Base-by-base conservation (phyloP, 768 basidiomycete species). In the Lepiota venenata region DNA sequence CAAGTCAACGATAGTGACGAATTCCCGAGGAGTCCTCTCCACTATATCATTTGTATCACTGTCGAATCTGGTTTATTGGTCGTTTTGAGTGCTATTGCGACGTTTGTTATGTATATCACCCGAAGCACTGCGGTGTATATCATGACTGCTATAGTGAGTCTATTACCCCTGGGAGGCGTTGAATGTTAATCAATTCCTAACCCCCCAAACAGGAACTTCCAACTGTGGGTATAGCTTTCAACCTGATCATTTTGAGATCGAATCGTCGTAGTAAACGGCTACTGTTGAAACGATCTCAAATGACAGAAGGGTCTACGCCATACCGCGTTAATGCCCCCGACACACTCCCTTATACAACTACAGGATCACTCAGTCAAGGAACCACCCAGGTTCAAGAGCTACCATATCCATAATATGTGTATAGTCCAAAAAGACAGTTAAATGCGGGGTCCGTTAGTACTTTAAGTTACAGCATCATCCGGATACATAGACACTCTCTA, bases 31-130 rank as follows among this genome's bases (percentile, higher is more conserved):
- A 53, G 36, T 20, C 45, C 52, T 0, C 18, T 53, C 0, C 52
- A 45, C 36, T 53, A 25, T 25, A 29, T 53, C 35, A 53, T 53
- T 35, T 53, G 52, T 36, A 53, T 53, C 32, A 53, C 37, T 18
- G 43, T 53, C 16, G 52, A 53, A 39, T 38, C 52, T 16, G 52
- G 52, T 10, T 22, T 53, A 21, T 11, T 45, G 2, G 37, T 38
- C 43, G 46, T 37, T 1, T 12, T 53, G 14, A 36, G 36, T 2
- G 44, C 52, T 36, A 38, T 46, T 22, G 52, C 42, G 29, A 53
- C 44, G 22, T 46, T 53, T 18, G 36, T 53, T n/a, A 53, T 42
- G 11, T 53, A 53, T 20, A 37, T 46, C 4, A 53, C 20, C 6
- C 36, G 25, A 45, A 53, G 36, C 9, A 53, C 37, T 25, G 22